phyloP scores from a whole-genome alignment of 352 stramenopile species.

The Phytopythium kandeliae region DNA sequence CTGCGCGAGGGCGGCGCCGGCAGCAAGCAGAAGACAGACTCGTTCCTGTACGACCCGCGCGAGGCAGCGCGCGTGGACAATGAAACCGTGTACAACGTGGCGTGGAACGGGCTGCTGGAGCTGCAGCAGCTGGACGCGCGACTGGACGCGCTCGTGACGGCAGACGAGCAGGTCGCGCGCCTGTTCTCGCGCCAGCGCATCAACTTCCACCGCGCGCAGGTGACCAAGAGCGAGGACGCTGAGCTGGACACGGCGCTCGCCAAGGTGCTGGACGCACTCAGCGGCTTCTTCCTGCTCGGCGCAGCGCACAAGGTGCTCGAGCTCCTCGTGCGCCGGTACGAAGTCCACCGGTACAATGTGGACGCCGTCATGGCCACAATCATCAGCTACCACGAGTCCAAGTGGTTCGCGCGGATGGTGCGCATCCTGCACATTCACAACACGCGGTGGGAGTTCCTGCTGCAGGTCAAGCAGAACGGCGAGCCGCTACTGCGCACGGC shows the following conservation, averaged over 20 bases:
- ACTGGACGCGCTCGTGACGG: conserved; percentile 58
- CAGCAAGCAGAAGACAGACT: conserved; percentile 76
- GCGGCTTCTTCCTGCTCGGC: conserved; percentile 70
- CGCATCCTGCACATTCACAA: conserved; percentile 74
- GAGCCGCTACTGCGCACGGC: conserved; percentile 57
- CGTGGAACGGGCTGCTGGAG: conserved; percentile 76
- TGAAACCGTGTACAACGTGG: conserved; percentile 82
- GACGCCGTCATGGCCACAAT: conserved; percentile 78
- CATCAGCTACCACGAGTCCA: conserved; percentile 81
- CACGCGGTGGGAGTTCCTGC: conserved; percentile 81
- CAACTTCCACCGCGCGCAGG: conserved; percentile 77
- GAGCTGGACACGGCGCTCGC: conserved; percentile 62
- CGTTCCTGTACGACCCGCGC: conserved; percentile 82
- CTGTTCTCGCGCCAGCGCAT: conserved; percentile 73
- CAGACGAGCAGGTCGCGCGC: conserved; percentile 34
- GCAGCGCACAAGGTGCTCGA: conserved; percentile 86
- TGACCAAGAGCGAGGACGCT: conserved; percentile 44
- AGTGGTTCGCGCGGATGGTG: conserved; percentile 83
- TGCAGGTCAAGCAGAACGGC: conserved; percentile 64
- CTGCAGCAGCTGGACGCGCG: conserved; percentile 69
- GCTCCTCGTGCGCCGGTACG: conserved; percentile 86
- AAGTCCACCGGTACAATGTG: conserved; percentile 84
- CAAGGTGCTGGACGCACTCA: conserved; percentile 78
- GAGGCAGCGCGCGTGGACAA: conserved; percentile 78
- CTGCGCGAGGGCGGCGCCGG: conserved; percentile 71